These are phyloP conservation scores for Hypoxylon intermedium DNA, from an alignment of 495 filamentous ascomycete species.

Conservation along the genomic window DNA sequence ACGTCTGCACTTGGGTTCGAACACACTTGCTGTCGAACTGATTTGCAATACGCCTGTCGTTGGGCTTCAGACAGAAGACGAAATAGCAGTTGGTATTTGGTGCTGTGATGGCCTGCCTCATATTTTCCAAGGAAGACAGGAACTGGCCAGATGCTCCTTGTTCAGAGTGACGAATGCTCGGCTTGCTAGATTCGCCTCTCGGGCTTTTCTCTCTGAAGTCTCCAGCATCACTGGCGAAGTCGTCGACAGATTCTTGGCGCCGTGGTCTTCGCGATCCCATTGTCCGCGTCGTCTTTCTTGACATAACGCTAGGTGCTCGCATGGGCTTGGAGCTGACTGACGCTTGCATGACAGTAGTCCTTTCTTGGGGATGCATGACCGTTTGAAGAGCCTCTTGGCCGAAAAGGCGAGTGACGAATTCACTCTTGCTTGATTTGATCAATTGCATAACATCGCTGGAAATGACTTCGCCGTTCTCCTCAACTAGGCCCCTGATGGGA, in stretches of 20 bases:
- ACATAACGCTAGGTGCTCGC: slow-evolving; percentile 91
- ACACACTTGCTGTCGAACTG: slow-evolving; percentile 99
- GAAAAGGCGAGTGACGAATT: slow-evolving; percentile 88
- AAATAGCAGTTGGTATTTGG: slow-evolving; percentile 90
- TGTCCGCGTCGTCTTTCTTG: slow-evolving; percentile 59
- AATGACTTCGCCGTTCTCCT: slow-evolving; percentile 95
- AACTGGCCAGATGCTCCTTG: slow-evolving; percentile 94
- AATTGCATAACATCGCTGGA: slow-evolving; percentile 96
- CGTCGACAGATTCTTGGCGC: slow-evolving; percentile 62
- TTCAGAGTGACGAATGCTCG: slow-evolving; percentile 55
- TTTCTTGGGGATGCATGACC: slow-evolving; percentile 88
- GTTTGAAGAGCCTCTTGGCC: slow-evolving; percentile 92
- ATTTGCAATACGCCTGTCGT: slow-evolving; percentile 95
- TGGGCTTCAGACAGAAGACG: slow-evolving; percentile 96
- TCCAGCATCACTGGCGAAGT: slow-evolving; percentile 53
- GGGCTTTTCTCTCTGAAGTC: slow-evolving; percentile 37
- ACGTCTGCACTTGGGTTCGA: slow-evolving; percentile 88
- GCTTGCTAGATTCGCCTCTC: slow-evolving; percentile 37
- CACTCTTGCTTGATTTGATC: slow-evolving; percentile 82
- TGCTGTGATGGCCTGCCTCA: slow-evolving; percentile 81
- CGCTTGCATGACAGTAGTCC: slow-evolving; percentile 90
- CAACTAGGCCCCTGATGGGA: slow-evolving; percentile 78
- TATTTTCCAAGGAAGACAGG: slow-evolving; percentile 84
- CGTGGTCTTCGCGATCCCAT: slow-evolving; percentile 47
- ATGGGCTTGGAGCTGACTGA: slow-evolving; percentile 93